These are phyloP conservation scores for Phytophthora sojae DNA, from an alignment of 352 stramenopile genomes.

Conservation along the genomic window DNA sequence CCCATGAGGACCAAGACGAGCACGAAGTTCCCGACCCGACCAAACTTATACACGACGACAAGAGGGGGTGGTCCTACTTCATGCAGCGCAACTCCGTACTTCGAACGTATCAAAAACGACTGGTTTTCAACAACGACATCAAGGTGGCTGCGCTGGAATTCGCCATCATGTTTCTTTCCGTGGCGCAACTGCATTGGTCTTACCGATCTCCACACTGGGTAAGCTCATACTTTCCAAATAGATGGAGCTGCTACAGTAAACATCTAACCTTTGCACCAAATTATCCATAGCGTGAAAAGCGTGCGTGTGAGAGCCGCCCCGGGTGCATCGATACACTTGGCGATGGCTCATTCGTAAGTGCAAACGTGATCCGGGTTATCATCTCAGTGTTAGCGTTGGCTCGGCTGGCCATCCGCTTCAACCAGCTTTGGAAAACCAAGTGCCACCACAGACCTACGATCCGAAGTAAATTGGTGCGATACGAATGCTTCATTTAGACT, in stretches of 20 bases:
- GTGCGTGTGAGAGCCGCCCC: constrained; percentile 32
- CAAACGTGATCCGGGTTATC: constrained; percentile 40
- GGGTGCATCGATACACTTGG: constrained; percentile 46
- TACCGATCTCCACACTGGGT: constrained; percentile 50
- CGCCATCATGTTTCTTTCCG: constrained; percentile 50
- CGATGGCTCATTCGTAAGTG: constrained; percentile 47
- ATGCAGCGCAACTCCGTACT: constrained; percentile 34
- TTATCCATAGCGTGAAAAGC: constrained; percentile 52
- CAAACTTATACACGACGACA: constrained; percentile 12
- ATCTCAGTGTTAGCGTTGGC: constrained; percentile 25
- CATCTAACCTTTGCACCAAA: not conserved
- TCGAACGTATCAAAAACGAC: constrained; percentile 51
- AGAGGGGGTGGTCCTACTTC: constrained; percentile 34
- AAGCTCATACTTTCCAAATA: not conserved
- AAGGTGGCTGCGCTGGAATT: constrained; percentile 53
- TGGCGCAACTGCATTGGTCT: constrained; percentile 51
- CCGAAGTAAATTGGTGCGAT: constrained; percentile 21
- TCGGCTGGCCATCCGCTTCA: constrained; percentile 27
- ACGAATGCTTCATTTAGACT: not conserved
- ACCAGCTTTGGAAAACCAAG: constrained; percentile 34
- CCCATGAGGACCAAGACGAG: constrained; percentile 19
- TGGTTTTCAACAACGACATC: constrained; percentile 49
- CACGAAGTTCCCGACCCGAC: constrained; percentile 2
- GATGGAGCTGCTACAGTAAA: not conserved
- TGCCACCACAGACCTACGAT: not conserved